A percentile compares a stretch with the other conserved stretches of the same genome.
Conservation (phyloP, 1,284 basidiomycete species). For the Cryptococcus floricola region DNA sequence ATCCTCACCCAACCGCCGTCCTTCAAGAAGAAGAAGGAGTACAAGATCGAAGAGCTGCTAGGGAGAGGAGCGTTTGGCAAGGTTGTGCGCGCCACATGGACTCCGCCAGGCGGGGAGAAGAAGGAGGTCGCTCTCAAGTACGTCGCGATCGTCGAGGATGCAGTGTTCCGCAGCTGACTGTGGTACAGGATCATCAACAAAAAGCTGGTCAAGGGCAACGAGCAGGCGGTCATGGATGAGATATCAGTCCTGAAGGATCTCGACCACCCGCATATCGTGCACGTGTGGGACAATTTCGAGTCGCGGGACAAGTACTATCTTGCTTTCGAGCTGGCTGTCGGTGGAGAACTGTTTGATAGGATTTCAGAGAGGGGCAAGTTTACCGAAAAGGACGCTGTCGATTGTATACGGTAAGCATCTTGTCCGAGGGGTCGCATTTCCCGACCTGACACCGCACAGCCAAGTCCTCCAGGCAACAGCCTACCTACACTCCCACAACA, state of each 20-base stretch:
- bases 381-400: slow-evolving; percentile 78
- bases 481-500: slow-evolving; percentile 79
- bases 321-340: slow-evolving; percentile 82
- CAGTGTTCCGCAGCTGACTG: background rate
- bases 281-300: slow-evolving; percentile 64
- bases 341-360: slow-evolving; percentile 84
- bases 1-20: slow-evolving; percentile 75
- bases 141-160: slow-evolving; percentile 7
- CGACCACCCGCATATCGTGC: slow-evolving; percentile 81
- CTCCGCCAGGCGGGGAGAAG: slow-evolving; percentile 47
- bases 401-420: slow-evolving; percentile 59
- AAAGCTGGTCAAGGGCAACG: slow-evolving; percentile 86
- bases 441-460: slow-evolving; percentile 11
- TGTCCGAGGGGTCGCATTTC: background rate
- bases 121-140: slow-evolving; percentile 70
- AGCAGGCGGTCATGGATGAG: slow-evolving; percentile 78
- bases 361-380: slow-evolving; percentile 79
- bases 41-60: slow-evolving; percentile 50
- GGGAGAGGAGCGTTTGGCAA: slow-evolving; percentile 82
- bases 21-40: slow-evolving; percentile 73
- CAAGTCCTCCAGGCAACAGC: slow-evolving; percentile 68
- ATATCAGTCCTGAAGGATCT: slow-evolving; percentile 83
- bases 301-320: slow-evolving; percentile 82
- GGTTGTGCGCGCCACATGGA: slow-evolving; percentile 64
- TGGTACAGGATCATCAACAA: slow-evolving; percentile 72